Evolutionary conservation across 2,329 filamentous ascomycete species (phyloP).

Genomic region (Ophiocordyceps camponoti-saundersi): DNA sequence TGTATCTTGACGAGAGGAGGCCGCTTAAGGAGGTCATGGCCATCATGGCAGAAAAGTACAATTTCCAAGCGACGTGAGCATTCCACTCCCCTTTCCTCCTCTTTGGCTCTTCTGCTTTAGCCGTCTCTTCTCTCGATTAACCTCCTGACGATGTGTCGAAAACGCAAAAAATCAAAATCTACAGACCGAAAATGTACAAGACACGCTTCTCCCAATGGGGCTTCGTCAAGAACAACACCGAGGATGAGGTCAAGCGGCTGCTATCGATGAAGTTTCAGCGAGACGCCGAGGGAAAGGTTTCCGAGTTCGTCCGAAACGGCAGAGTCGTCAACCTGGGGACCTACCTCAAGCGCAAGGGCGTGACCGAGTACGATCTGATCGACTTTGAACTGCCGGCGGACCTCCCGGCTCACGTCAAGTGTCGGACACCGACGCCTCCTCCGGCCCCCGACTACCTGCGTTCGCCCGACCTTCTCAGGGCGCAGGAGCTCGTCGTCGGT

Average conservation of each 20-base stretch:
- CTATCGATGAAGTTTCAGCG: conserved; percentile 34
- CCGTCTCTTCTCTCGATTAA: neutral
- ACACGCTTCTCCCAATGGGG: conserved; percentile 38
- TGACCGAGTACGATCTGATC: conserved; percentile 33
- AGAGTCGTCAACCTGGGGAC: conserved; percentile 33
- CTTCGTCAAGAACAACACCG: conserved; percentile 37
- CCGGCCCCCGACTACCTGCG: conserved; percentile 22
- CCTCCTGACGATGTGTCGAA: conserved; percentile 4
- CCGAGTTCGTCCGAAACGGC: conserved; percentile 34
- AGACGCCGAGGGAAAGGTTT: conserved; percentile 33
- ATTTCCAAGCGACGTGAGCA: conserved; percentile 31
- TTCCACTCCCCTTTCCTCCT: neutral
- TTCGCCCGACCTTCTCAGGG: conserved; percentile 24
- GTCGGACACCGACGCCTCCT: conserved; percentile 26
- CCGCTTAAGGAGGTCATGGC: conserved; percentile 35
- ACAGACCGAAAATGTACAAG: conserved; percentile 37
- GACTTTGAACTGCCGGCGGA: conserved; percentile 25
- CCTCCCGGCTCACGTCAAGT: conserved; percentile 24
- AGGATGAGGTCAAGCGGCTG: conserved; percentile 32
- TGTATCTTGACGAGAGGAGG: conserved; percentile 31
- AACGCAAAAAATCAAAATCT: neutral
- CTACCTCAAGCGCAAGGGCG: conserved; percentile 34
- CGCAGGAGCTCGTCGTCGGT: conserved; percentile 24
- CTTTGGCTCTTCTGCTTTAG: too few species aligned
- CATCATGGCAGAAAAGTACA: conserved; percentile 30